Evolutionary conservation across 139 green algal species (phyloP).

Genomic region (Nannochloris sp.): DNA sequence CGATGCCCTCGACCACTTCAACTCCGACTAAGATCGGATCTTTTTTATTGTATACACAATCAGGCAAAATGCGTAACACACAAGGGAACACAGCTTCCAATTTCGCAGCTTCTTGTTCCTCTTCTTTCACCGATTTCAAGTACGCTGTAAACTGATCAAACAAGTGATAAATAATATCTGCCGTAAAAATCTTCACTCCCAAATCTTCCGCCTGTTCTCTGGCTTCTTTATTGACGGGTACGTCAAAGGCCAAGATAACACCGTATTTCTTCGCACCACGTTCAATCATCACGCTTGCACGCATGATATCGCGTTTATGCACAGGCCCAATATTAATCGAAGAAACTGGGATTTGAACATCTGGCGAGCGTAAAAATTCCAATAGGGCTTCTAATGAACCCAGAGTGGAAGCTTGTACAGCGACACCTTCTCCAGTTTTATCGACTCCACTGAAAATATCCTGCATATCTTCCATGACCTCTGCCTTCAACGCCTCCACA

Average conservation of each 20-base stretch:
- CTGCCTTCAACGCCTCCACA: constrained; percentile 85
- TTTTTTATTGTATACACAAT: constrained; percentile 96
- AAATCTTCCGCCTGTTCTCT: constrained; percentile 70
- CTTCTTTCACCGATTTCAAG: constrained; percentile 61
- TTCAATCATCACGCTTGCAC: constrained; percentile 95
- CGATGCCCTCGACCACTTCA: constrained; percentile 75
- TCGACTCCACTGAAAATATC: constrained; percentile 72
- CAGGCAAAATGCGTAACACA: constrained; percentile 80
- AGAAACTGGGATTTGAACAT: constrained; percentile 78
- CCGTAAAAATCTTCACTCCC: constrained; percentile 89
- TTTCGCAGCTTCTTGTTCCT: constrained; percentile 76
- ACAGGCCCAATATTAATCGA: constrained; percentile 96
- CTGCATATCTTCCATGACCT: constrained; percentile 92
- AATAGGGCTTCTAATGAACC: constrained; percentile 97
- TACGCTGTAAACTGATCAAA: constrained; percentile 95
- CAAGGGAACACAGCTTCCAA: constrained; percentile 90
- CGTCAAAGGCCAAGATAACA: constrained; percentile 95
- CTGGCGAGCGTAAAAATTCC: constrained; percentile 80
- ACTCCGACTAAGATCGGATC: constrained; percentile 96
- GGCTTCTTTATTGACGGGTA: constrained; percentile 78
- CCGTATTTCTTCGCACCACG: constrained; percentile 78
- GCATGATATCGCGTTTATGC: constrained; percentile 90
- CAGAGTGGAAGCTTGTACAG: constrained; percentile 94
- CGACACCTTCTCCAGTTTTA: constrained; percentile 83
- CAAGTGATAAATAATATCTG: constrained; percentile 99